Evolutionary conservation across 1,284 basidiomycete species (phyloP), one percentile per base, ranked within the genome.

Genomic region (Megacollybia platyphylla): DNA sequence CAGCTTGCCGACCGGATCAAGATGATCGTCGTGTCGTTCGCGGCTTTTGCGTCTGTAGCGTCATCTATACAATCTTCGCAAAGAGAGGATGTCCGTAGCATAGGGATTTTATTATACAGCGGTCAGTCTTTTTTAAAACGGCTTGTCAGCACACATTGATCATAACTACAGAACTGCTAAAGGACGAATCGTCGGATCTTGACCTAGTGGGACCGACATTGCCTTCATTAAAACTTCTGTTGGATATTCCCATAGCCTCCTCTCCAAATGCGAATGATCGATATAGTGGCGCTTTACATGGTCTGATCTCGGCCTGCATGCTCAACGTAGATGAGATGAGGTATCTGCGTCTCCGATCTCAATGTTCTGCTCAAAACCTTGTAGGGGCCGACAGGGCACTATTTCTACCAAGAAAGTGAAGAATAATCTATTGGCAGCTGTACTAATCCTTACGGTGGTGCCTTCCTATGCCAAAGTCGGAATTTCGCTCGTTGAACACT

Each of bases 251-350:
- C 0, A 49, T 57, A 11, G 35, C 51, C 10, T 36, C 59, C 51
- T 41, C 51, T 54, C 39, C 58, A 41, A 52, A 64, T 49, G 57
- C 59, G 40, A 36, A 29, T 7, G 48, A 51, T 13, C 42, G 52
- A 50, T 27, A 54, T 51, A 15, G 53, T 56, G 41, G 67, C 69
- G 64, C 89, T 4, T 62, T 96, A 0, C 91, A 97, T 54, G 91
- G 89, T 5, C 64, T 97, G 30, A 61, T 97, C 7, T 92, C 89
- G 0, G 73, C 83, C 1, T 91, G 88, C 55, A 61, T 98, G 31
- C 65, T 83, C 42, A 87, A 92, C 53, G 71, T 97, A 17, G 91
- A 97, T 51, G 89, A 87, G 49, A 89, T 96, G 81, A 77, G 89
- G 89, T 90, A 43, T 49, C 78, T 61, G 8, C 30, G 40, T 35